Base-by-base conservation (phyloP, 2,329 filamentous ascomycete genomes). In the Podosphaera xanthii region DNA sequence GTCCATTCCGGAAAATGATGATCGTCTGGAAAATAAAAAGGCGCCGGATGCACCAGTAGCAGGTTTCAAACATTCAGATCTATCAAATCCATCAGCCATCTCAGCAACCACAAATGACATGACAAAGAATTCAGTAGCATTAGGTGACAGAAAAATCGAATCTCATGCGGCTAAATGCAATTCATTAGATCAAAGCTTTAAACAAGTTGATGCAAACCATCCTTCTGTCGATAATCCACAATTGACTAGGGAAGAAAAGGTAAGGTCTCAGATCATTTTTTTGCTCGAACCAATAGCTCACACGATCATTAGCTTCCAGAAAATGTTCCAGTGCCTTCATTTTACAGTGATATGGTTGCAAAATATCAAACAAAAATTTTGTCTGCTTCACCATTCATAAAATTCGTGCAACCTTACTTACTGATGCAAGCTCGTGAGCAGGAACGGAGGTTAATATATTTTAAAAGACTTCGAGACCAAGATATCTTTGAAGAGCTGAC, bases 301-400 rank as follows among this genome's bases (percentile, higher is more conserved):
- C 63, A 74, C 49, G 76, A 79, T 40, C 76, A 73, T 58, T 78
- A 82, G 52, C 76, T 87, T 3, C 84, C 84, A 3, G 86, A 91
- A 65, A 84, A 91, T 68, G 76, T 87, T 48, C 86, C 87, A 0
- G 86, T 88, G 75, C 87, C 91, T 2, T 94, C 87, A 0, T 95
- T 90, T 67, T 97, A 97, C 69, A 90, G 90, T 68, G 88, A 95
- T 68, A 87, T 96, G 77, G 89, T 97, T 44, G 83, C 88, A 60
- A 91, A 94, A 66, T 89, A 94, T 67, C 82, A 94, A 67, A 95
- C 89, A 4, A 94, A 91, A 67, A 85, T 98, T 52, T 74, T 98
- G 4, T 98, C 94, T 1, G 88, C 89, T 0, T 98, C 92, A 0
- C 92, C 92, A 0, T 97, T 95, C 68, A 92, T 98, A 63, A 91